Evolutionary conservation across 805 yeast species (phyloP).

Genomic region (Kodamaea laetipori): DNA sequence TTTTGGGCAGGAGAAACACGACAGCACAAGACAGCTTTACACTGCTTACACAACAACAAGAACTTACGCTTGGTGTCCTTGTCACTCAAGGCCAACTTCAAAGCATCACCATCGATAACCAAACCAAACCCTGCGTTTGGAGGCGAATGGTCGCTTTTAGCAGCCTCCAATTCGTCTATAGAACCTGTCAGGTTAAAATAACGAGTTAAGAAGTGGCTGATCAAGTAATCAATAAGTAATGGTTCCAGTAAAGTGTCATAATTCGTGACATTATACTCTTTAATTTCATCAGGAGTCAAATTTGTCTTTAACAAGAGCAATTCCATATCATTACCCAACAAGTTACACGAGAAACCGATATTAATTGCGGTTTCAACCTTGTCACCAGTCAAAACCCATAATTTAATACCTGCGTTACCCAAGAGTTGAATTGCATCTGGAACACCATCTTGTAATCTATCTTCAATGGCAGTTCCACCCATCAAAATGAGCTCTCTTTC

Average conservation of each 20-base stretch:
- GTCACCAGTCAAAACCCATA: conserved; percentile 86
- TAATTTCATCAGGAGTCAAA: conserved; percentile 29
- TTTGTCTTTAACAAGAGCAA: conserved; percentile 55
- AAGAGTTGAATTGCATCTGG: conserved; percentile 70
- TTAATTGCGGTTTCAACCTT: conserved; percentile 82
- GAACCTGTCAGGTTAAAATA: conserved; percentile 63
- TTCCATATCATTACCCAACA: conserved; percentile 68
- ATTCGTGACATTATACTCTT: conserved; percentile 21
- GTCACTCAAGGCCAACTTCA: conserved; percentile 46
- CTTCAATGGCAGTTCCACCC: conserved; percentile 85
- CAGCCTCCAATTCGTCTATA: conserved; percentile 54
- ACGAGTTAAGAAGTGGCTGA: conserved; percentile 54
- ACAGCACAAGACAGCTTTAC: conserved; percentile 79
- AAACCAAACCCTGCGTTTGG: conserved; percentile 61
- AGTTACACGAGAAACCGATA: conserved; percentile 77
- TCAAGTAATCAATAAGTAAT: conserved; percentile 47
- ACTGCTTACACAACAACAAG: conserved; percentile 70
- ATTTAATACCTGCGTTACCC: conserved; percentile 71
- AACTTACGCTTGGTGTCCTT: conserved; percentile 49
- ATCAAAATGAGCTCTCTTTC: conserved; percentile 58
- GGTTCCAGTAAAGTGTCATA: conserved; percentile 28
- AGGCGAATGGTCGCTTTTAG: conserved; percentile 63
- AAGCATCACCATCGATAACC: conserved; percentile 70
- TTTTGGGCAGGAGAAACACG: conserved; percentile 84
- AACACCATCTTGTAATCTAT: conserved; percentile 74